Conservation (phyloP, 805 yeast genomes). For the Starmerella powellii region DNA sequence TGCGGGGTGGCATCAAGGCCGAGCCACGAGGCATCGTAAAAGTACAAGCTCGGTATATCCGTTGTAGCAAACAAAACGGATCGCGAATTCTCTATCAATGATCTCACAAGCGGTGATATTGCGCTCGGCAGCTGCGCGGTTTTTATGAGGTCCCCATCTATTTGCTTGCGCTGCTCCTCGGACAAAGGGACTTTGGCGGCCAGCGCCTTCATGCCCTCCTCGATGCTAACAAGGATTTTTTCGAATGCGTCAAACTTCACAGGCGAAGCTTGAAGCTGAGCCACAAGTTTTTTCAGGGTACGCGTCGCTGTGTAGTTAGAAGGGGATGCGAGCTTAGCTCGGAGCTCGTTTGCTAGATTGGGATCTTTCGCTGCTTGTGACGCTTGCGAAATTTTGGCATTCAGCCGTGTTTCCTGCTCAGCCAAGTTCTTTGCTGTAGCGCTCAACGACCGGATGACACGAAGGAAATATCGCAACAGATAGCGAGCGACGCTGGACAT, state of each 20-base stretch:
- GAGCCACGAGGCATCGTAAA: conserved; percentile 59
- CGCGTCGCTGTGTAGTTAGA: conserved; percentile 15
- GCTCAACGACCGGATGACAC: conserved; percentile 31
- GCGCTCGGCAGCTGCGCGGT: conserved; percentile 45
- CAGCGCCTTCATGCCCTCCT: conserved; percentile 18
- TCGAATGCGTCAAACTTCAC: conserved; percentile 21
- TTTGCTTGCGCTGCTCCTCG: conserved; percentile 11
- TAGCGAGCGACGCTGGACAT: conserved; percentile 30
- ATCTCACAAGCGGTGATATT: conserved; percentile 26
- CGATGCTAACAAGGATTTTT: conserved; percentile 15
- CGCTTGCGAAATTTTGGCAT: conserved; percentile 20
- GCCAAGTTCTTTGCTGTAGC: conserved; percentile 12
- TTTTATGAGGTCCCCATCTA: conserved; percentile 26
- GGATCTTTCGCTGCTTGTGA: conserved; percentile 24
- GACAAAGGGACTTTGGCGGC: conserved; percentile 13
- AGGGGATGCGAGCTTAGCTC: conserved; percentile 7
- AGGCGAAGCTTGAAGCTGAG: conserved; percentile 18
- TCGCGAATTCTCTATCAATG: conserved; percentile 25
- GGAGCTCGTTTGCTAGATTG: conserved; percentile 23
- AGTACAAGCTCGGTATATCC: conserved; percentile 44
- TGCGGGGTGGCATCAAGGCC: conserved; percentile 27
- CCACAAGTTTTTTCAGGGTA: conserved; percentile 13
- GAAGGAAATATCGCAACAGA: conserved; percentile 28
- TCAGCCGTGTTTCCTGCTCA: conserved; percentile 15
- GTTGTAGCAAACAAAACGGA: conserved; percentile 17